Evolutionary conservation across 75 land plant species (phyloP).

Genomic region (Chamaecyparis obtusa): DNA sequence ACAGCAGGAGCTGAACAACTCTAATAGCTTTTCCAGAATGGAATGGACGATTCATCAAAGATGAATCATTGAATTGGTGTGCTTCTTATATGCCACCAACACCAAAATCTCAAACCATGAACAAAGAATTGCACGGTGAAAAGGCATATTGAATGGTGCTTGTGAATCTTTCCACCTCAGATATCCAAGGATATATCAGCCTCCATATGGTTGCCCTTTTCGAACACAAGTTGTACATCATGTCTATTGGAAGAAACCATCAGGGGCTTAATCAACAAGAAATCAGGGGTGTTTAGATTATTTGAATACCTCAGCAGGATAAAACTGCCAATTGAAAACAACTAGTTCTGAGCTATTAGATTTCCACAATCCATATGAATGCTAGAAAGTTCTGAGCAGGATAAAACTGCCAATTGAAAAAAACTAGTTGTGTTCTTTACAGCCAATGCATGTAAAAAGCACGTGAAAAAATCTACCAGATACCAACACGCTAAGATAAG

Average conservation of each 20-base stretch:
- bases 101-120: too few species aligned
- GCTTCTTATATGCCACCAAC: neutral
- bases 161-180: neutral
- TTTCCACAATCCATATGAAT: too few species aligned
- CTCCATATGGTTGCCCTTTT: too few species aligned
- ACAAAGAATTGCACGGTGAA: too few species aligned
- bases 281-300: too few species aligned
- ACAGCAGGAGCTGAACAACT: neutral
- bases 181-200: neutral
- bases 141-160: neutral
- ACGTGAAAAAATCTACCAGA: neutral
- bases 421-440: neutral
- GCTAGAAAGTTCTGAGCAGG: too few species aligned
- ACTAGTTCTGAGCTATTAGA: too few species aligned
- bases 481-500: neutral
- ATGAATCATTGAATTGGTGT: too few species aligned
- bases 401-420: neutral
- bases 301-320: neutral
- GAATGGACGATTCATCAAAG: neutral
- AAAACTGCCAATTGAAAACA: neutral
- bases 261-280: neutral
- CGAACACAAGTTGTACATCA: neutral
- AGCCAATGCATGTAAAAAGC: neutral
- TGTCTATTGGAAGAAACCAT: too few species aligned
- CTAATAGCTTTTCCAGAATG: neutral